Evolutionary conservation across 371 early-diverging fungal genomes (phyloP).

Genomic region (Thermomucor indicae-seudaticae): DNA sequence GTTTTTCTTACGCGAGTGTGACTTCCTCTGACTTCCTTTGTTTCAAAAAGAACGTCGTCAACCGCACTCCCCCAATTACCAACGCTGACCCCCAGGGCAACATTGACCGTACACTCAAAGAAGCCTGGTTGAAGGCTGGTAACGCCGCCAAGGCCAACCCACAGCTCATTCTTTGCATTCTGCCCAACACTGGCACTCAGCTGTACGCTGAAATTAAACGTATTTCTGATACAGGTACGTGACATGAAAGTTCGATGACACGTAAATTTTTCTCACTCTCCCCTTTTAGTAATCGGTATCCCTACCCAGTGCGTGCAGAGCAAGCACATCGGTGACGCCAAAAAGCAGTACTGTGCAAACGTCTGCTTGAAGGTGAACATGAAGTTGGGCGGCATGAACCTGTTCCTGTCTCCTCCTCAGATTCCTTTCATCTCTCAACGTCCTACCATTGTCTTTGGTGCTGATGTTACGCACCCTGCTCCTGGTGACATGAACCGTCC

Average conservation of each 20-base stretch:
- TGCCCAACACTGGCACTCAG: slow-evolving; percentile 79
- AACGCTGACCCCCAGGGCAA: slow-evolving; percentile 66
- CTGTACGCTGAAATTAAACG: slow-evolving; percentile 95
- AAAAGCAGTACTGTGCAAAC: slow-evolving; percentile 71
- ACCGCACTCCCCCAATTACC: slow-evolving; percentile 65
- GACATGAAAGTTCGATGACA: slow-evolving; percentile 4
- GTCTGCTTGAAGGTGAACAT: slow-evolving; percentile 86
- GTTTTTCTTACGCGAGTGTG: neutral
- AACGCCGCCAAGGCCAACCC: slow-evolving; percentile 70
- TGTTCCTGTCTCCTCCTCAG: slow-evolving; percentile 37
- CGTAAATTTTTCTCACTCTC: neutral
- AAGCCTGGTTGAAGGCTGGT: slow-evolving; percentile 64
- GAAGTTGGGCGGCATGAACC: slow-evolving; percentile 84
- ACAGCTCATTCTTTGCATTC: slow-evolving; percentile 77
- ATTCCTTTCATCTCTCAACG: slow-evolving; percentile 61
- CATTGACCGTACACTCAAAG: slow-evolving; percentile 61
- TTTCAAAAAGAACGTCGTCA: slow-evolving; percentile 28
- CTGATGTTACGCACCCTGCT: slow-evolving; percentile 91
- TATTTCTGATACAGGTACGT: slow-evolving; percentile 88
- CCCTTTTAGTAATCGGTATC: slow-evolving; percentile 63
- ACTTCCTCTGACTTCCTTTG: neutral
- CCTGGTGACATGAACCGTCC: slow-evolving; percentile 72
- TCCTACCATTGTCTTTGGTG: slow-evolving; percentile 93
- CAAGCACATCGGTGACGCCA: slow-evolving; percentile 65
- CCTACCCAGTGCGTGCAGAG: slow-evolving; percentile 91